Conservation (phyloP, 352 stramenopile genomes). For the Phytophthora brassicae region DNA sequence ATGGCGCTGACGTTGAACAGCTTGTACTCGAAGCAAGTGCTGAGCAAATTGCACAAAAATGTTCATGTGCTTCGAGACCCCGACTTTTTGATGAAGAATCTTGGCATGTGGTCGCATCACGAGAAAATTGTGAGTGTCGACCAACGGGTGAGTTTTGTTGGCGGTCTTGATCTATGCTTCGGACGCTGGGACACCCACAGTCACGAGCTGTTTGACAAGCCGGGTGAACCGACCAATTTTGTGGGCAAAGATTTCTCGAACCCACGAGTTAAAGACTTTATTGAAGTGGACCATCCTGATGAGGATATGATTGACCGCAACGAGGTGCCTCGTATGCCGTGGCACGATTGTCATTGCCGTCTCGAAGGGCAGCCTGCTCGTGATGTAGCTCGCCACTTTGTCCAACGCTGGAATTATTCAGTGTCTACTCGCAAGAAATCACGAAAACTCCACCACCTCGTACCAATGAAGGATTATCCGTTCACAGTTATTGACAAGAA, state of each 20-base stretch:
- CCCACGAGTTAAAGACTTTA: constrained; percentile 82
- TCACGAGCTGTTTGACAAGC: constrained; percentile 73
- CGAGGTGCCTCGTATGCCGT: constrained; percentile 76
- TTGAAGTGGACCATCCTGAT: constrained; percentile 74
- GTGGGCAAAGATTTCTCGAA: constrained; percentile 87
- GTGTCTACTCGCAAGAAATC: constrained; percentile 80
- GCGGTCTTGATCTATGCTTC: constrained; percentile 90
- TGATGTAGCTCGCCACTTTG: constrained; percentile 85
- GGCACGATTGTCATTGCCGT: constrained; percentile 84
- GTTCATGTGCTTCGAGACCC: constrained; percentile 89
- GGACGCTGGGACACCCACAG: constrained; percentile 81
- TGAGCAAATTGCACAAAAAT: constrained; percentile 72
- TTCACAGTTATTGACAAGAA: constrained; percentile 38
- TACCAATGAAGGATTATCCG: constrained; percentile 73
- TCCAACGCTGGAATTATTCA: constrained; percentile 89
- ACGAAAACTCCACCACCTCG: constrained; percentile 70
- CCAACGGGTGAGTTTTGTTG: constrained; percentile 87
- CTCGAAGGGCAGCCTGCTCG: constrained; percentile 76
- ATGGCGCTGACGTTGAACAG: constrained; percentile 85
- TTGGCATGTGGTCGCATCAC: constrained; percentile 90
- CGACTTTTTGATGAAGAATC: constrained; percentile 87
- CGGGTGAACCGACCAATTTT: constrained; percentile 53
- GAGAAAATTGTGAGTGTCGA: constrained; percentile 93
- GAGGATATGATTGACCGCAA: constrained; percentile 80
- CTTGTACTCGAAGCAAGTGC: constrained; percentile 73